These are phyloP conservation scores for Candida khao-thaluensis DNA, from an alignment of 805 yeast species.

Conservation along the genomic window DNA sequence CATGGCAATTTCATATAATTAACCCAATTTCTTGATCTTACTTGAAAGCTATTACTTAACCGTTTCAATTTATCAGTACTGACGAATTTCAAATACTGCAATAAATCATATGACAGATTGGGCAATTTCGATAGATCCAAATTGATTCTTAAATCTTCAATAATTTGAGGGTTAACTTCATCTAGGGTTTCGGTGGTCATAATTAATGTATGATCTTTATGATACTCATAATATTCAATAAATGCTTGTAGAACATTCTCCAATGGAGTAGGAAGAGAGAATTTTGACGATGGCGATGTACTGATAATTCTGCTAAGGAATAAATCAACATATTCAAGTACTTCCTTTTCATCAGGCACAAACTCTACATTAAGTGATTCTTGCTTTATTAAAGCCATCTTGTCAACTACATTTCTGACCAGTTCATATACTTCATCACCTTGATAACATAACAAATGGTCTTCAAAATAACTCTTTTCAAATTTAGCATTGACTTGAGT, in stretches of 20 bases:
- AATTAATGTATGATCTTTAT: slow-evolving; percentile 20
- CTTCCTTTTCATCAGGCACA: slow-evolving; percentile 31
- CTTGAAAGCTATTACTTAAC: slow-evolving; percentile 50
- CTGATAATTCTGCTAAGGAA: slow-evolving; percentile 61
- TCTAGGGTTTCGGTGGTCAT: slow-evolving; percentile 24
- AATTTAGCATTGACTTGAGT: slow-evolving; percentile 75
- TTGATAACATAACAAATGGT: slow-evolving; percentile 19
- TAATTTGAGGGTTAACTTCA: slow-evolving; percentile 25
- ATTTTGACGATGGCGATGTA: slow-evolving; percentile 80
- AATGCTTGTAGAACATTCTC: slow-evolving; percentile 55
- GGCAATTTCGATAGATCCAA: slow-evolving; percentile 36
- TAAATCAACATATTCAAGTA: slow-evolving; percentile 32
- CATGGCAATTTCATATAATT: slow-evolving; percentile 35
- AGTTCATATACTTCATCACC: slow-evolving; percentile 14
- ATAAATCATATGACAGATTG: slow-evolving; percentile 31
- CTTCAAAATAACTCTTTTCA: slow-evolving; percentile 49
- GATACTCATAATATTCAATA: slow-evolving; percentile 24
- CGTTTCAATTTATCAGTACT: slow-evolving; percentile 37
- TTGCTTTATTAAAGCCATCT: slow-evolving; percentile 11
- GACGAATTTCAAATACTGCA: slow-evolving; percentile 36
- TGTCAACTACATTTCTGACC: slow-evolving; percentile 15
- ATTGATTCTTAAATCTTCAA: slow-evolving; percentile 25
- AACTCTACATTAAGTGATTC: slow-evolving; percentile 19
- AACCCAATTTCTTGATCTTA: slow-evolving; percentile 49
- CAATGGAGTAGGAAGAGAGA: slow-evolving; percentile 66